Conservation (phyloP, 2,329 filamentous ascomycete species). For the Cytospora schulzeri region DNA sequence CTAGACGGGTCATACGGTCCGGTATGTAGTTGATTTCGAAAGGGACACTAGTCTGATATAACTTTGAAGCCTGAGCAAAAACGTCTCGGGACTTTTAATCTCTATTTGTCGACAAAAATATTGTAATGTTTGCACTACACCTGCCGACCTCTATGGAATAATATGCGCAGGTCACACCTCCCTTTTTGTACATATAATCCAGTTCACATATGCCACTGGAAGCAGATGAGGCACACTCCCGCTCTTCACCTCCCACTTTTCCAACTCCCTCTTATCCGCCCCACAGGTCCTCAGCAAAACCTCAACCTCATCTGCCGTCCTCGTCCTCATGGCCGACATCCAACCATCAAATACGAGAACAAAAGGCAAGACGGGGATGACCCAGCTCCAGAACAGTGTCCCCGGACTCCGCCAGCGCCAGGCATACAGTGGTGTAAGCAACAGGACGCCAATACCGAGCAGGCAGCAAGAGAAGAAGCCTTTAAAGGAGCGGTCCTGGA, state of each 20-base stretch:
- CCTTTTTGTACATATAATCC: slow-evolving; percentile 52
- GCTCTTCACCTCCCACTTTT: slow-evolving; percentile 52
- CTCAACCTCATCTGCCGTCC: slow-evolving; percentile 67
- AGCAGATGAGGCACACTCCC: slow-evolving; percentile 52
- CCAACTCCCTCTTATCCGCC: slow-evolving; percentile 38
- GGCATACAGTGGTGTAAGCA: slow-evolving; percentile 55
- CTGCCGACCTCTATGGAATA: neutral
- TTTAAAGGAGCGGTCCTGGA: slow-evolving; percentile 65
- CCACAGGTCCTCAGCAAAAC: slow-evolving; percentile 57
- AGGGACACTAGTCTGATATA: too few species aligned
- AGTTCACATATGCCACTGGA: slow-evolving; percentile 54
- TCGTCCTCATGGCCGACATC: slow-evolving; percentile 67
- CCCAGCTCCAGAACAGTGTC: slow-evolving; percentile 67
- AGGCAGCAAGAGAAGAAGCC: slow-evolving; percentile 56
- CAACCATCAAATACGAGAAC: slow-evolving; percentile 70
- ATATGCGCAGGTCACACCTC: neutral
- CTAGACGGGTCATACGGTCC: too few species aligned
- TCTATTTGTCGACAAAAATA: too few species aligned
- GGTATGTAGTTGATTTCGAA: too few species aligned
- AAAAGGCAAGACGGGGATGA: slow-evolving; percentile 67
- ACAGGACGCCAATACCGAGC: slow-evolving; percentile 54
- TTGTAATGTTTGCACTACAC: neutral
- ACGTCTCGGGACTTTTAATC: too few species aligned
- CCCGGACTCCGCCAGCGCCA: slow-evolving; percentile 54
- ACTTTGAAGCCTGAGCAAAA: too few species aligned